These are phyloP conservation scores for Celoporthe dispersa DNA, from an alignment of 2,329 filamentous ascomycete species.

Conservation along the genomic window DNA sequence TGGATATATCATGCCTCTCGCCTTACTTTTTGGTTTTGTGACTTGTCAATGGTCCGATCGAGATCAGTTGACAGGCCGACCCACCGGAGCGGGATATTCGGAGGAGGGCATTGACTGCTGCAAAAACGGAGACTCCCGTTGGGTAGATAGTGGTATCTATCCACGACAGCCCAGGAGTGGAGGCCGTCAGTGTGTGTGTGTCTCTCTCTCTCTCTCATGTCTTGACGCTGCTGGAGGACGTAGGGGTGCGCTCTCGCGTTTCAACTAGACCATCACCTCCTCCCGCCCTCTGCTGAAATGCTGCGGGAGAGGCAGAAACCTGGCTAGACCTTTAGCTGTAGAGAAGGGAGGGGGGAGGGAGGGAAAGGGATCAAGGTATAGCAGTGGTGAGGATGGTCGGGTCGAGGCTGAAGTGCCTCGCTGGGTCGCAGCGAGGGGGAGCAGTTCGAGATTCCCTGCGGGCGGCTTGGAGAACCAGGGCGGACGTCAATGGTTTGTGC, in stretches of 20 bases:
- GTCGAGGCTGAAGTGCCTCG: not conserved
- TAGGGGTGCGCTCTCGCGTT: not conserved
- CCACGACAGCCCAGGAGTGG: no score
- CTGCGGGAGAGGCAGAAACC: not conserved
- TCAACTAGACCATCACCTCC: not conserved
- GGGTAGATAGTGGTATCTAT: not conserved
- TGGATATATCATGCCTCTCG: not conserved
- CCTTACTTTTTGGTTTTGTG: slow-evolving; percentile 11
- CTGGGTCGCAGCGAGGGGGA: not conserved
- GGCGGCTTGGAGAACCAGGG: not conserved
- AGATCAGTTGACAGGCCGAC: slow-evolving; percentile 10
- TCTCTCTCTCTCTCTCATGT: not conserved
- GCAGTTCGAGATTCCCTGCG: not conserved
- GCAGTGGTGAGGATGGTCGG: not conserved
- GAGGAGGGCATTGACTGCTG: slow-evolving; percentile 3
- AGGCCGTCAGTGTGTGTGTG: not conserved
- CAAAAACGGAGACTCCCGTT: not conserved
- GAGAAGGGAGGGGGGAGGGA: not conserved
- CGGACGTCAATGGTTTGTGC: not conserved
- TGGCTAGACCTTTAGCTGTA: not conserved
- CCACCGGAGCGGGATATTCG: not conserved
- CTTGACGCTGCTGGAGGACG: not conserved
- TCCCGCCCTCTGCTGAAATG: not conserved
- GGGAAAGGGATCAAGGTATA: not conserved
- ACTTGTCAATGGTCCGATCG: slow-evolving; percentile 18